Conservation (phyloP, 768 basidiomycete species). For the Sporobolomyces phaffii region DNA sequence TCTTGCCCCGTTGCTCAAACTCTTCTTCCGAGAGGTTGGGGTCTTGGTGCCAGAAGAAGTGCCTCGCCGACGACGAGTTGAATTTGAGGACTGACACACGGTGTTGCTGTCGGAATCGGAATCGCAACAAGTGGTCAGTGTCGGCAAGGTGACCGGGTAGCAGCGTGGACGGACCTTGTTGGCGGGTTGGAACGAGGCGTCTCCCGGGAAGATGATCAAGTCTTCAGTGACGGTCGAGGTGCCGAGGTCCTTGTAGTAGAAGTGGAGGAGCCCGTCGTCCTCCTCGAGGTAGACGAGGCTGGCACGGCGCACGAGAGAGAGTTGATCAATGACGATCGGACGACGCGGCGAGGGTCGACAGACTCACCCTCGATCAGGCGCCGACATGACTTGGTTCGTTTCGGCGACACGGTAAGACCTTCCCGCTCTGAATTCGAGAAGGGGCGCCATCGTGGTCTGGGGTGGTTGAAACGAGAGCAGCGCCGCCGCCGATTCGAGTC, state of each 20-base stretch:
- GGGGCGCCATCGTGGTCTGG: constrained; percentile 3
- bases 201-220: constrained; percentile 42
- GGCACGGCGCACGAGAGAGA: neutral
- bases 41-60: constrained; percentile 43
- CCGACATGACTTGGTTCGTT: constrained; percentile 35
- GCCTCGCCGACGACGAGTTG: constrained; percentile 32
- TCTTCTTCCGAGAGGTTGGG: constrained; percentile 6
- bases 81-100: constrained; percentile 41
- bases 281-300: constrained; percentile 37
- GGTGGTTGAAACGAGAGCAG: neutral
- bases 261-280: constrained; percentile 41
- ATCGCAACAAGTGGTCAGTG: neutral
- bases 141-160: neutral
- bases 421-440: constrained; percentile 38
- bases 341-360: neutral
- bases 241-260: constrained; percentile 30
- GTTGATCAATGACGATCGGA: neutral
- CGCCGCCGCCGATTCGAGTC: too few species aligned
- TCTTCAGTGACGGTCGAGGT: constrained; percentile 17
- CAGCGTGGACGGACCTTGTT: neutral
- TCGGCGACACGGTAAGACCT: constrained; percentile 22
- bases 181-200: constrained; percentile 35
- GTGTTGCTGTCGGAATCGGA: neutral
- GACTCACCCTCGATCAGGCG: constrained; percentile 34
- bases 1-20: neutral